Evolutionary conservation across 2,329 filamentous ascomycete genomes (phyloP).

Genomic region (Epichloe uncinata): DNA sequence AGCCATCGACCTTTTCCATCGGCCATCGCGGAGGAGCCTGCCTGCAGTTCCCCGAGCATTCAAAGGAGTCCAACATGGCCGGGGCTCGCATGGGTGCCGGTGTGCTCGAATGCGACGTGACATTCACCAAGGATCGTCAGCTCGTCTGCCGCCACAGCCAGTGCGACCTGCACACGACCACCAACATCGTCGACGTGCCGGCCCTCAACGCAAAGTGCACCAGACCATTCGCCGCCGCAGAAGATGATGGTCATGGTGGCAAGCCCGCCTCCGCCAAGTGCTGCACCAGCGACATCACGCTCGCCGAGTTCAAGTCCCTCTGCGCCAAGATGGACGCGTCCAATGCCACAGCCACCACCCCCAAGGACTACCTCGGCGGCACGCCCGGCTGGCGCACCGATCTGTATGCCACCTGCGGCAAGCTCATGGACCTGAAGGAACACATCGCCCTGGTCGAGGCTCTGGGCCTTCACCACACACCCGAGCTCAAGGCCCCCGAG

Average conservation of each 20-base stretch:
- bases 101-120: conserved; percentile 54
- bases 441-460: conserved; percentile 46
- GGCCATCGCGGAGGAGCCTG: conserved; percentile 50
- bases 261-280: conserved; percentile 46
- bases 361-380: conserved; percentile 42
- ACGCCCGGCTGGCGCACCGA: conserved; percentile 51
- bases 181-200: conserved; percentile 49
- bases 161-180: conserved; percentile 56
- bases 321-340: conserved; percentile 59
- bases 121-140: conserved; percentile 50
- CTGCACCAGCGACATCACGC: conserved; percentile 59
- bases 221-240: conserved; percentile 44
- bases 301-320: conserved; percentile 52
- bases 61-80: conserved; percentile 42
- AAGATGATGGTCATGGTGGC: conserved; percentile 9
- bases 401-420: conserved; percentile 50
- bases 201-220: conserved; percentile 52
- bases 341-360: conserved; percentile 43
- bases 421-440: conserved; percentile 46
- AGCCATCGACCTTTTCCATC: conserved; percentile 42
- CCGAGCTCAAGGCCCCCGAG: conserved; percentile 51
- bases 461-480: conserved; percentile 48
- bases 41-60: conserved; percentile 52
- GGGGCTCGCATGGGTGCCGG: conserved; percentile 56
- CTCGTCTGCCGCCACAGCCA: conserved; percentile 57